Percentiles rank a stretch among this genome's conserved stretches.
phyloP scores from a whole-genome alignment of 768 basidiomycete species.

The Tulasnella sp. region DNA sequence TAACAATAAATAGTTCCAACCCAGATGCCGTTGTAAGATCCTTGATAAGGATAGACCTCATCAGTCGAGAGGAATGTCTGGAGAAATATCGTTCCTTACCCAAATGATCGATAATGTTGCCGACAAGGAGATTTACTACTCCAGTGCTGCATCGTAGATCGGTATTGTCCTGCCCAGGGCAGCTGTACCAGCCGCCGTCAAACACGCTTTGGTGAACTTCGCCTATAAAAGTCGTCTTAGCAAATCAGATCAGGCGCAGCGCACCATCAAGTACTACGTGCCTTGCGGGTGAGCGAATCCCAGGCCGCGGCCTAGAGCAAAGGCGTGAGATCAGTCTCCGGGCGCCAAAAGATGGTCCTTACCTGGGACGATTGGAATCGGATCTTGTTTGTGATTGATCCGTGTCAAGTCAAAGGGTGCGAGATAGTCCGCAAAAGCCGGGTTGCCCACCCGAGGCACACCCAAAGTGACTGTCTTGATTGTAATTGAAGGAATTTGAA shows the following conservation, averaged over 20 bases:
- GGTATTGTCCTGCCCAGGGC: conserved; percentile 60
- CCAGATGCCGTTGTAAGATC: neutral
- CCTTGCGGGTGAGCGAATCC: conserved; percentile 23
- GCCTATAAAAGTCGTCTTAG: neutral
- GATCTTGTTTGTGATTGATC: conserved; percentile 31
- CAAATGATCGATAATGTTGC: conserved; percentile 47
- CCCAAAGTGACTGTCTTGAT: conserved; percentile 25
- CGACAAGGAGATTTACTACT: conserved; percentile 51
- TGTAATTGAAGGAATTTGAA: conserved; percentile 26
- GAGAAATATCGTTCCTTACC: conserved; percentile 39
- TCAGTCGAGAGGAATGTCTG: neutral
- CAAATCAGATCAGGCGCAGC: neutral
- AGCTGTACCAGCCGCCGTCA: conserved; percentile 50
- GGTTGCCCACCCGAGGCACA: conserved; percentile 36
- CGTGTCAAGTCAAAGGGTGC: conserved; percentile 36
- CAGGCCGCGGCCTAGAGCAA: neutral
- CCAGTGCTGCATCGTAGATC: conserved; percentile 51
- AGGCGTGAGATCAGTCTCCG: conserved; percentile 31
- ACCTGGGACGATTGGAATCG: conserved; percentile 35
- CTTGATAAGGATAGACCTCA: neutral
- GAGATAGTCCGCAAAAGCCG: conserved; percentile 51
- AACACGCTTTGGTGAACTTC: conserved; percentile 38
- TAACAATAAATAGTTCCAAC: neutral
- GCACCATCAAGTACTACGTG: conserved; percentile 15
- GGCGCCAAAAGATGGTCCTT: neutral